phyloP scores from a whole-genome alignment of 2,329 filamentous ascomycete species.

The Botryotinia convoluta region DNA sequence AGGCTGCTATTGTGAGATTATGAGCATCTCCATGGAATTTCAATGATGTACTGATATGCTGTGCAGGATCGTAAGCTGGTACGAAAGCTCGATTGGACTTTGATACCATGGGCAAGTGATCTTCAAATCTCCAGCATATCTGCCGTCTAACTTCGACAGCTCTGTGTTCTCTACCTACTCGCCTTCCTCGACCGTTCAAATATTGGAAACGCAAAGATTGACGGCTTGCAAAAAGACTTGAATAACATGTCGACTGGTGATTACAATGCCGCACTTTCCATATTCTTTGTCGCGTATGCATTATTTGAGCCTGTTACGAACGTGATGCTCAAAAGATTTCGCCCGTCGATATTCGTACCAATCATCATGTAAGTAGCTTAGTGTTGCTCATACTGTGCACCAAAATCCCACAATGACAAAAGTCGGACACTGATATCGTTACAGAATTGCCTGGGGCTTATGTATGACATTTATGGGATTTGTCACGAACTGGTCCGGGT shows the following conservation, averaged over 20 bases:
- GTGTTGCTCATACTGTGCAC: not conserved
- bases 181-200: conserved; percentile 77
- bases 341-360: conserved; percentile 77
- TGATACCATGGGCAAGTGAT: conserved; percentile 55
- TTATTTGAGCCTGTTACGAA: conserved; percentile 75
- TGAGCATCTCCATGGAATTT: not conserved
- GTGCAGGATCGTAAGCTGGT: conserved; percentile 59
- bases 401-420: not conserved
- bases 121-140: not conserved
- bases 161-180: conserved; percentile 72
- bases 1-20: conserved; percentile 53
- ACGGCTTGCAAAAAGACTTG: conserved; percentile 59
- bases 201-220: conserved; percentile 71
- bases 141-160: conserved; percentile 39
- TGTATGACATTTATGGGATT: conserved; percentile 57
- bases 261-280: conserved; percentile 74
- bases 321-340: conserved; percentile 67
- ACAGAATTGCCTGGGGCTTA: conserved; percentile 61
- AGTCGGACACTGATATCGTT: not conserved
- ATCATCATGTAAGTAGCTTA: conserved; percentile 65
- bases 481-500: conserved; percentile 35
- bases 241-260: conserved; percentile 55
- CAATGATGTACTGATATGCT: conserved; percentile 5
- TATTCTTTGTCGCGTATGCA: conserved; percentile 86
- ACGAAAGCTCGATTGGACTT: conserved; percentile 57